phyloP scores from a whole-genome alignment of 352 stramenopile species.

The Phytopythium kandeliae region DNA sequence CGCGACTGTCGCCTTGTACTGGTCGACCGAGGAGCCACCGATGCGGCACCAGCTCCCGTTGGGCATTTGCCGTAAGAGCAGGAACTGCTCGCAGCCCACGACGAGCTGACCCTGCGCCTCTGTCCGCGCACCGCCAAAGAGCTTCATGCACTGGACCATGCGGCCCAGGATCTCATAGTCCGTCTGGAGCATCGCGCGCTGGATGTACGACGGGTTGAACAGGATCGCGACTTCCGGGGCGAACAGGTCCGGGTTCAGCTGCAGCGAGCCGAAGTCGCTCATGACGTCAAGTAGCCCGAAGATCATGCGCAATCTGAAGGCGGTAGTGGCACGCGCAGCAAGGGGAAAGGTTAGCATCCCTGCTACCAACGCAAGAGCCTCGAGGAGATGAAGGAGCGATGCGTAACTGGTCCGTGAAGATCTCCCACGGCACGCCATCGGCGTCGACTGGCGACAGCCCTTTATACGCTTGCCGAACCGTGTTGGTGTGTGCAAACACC shows the following conservation, averaged over 20 bases:
- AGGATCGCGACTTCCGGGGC: constrained; percentile 69
- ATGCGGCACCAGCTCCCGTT: constrained; percentile 74
- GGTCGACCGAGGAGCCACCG: constrained; percentile 43
- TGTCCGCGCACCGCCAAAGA: constrained; percentile 48
- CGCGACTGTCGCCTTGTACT: constrained; percentile 77
- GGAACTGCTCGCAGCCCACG: constrained; percentile 48
- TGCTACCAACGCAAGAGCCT: not conserved
- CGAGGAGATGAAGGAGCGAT: not conserved
- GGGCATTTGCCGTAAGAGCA: constrained; percentile 58
- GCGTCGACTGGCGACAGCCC: constrained; percentile 57
- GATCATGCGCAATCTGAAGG: constrained; percentile 63
- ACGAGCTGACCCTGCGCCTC: constrained; percentile 40
- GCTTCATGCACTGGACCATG: constrained; percentile 72
- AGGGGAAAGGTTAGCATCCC: not conserved
- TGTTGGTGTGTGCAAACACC: constrained; percentile 69
- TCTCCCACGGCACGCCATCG: constrained; percentile 55
- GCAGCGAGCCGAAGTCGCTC: constrained; percentile 71
- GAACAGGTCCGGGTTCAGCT: constrained; percentile 64
- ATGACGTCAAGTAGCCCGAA: constrained; percentile 74
- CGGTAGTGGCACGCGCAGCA: too few relatives aligned
- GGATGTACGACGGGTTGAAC: constrained; percentile 63
- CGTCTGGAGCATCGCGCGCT: constrained; percentile 61
- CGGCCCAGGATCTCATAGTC: constrained; percentile 74
- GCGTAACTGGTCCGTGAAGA: constrained; percentile 70
- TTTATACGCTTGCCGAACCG: constrained; percentile 62